Percentiles rank a stretch among this genome's conserved stretches.
These are phyloP conservation scores for Casuarina cunninghamiana DNA, from an alignment of 306 rosid species.

Conservation along the genomic window DNA sequence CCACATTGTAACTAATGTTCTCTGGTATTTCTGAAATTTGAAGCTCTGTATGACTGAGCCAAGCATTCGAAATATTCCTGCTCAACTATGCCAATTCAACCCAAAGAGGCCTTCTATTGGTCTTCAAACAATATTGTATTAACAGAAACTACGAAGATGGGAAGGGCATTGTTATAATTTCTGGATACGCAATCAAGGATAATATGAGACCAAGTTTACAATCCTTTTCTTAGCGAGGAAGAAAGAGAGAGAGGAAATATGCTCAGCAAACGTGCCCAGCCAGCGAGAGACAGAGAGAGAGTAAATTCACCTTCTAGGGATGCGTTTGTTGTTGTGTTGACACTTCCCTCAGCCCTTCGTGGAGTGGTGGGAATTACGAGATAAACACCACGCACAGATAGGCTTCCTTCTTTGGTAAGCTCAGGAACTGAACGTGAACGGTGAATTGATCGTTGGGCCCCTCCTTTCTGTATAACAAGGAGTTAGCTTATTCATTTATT, in stretches of 20 bases:
- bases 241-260: background rate
- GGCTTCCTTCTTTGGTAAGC: constrained; percentile 42
- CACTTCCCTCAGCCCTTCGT: constrained; percentile 25
- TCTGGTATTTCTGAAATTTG: background rate
- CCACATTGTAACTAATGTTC: background rate
- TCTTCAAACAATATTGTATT: background rate
- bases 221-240: background rate
- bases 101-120: background rate
- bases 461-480: constrained; percentile 52
- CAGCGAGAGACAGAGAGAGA: background rate
- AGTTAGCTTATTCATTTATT: background rate
- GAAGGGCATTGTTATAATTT: background rate
- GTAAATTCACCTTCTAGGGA: constrained; percentile 26
- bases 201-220: background rate
- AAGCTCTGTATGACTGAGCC: background rate
- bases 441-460: constrained; percentile 31
- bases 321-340: constrained; percentile 13
- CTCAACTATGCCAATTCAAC: constrained; percentile 1
- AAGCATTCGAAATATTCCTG: background rate
- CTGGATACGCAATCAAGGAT: background rate
- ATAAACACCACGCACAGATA: constrained; percentile 23
- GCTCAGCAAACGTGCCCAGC: no score
- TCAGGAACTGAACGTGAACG: constrained; percentile 53
- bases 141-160: background rate
- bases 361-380: constrained; percentile 49